Base-by-base conservation (phyloP, 495 filamentous ascomycete species). In the Hypoxylon fuscum region DNA sequence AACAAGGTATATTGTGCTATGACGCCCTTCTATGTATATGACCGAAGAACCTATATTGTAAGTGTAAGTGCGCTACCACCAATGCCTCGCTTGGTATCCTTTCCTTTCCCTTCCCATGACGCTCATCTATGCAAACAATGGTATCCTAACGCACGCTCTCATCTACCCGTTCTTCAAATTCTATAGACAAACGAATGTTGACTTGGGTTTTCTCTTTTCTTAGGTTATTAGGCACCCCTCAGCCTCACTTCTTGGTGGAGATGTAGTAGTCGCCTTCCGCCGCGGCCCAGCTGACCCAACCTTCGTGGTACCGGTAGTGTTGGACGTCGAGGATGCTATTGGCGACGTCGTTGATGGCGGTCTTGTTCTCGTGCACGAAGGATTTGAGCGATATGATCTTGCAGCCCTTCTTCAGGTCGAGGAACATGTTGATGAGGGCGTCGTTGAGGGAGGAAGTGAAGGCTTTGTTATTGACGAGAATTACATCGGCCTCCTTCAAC, bases 391-490 rank as follows among this genome's bases (percentile, higher is more conserved):
- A 91, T 25, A 98, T 87, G 55, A 98, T 89, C 72, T 89, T 86
- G 71, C 90, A 90, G 22, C 96, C 96, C 45, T 92, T 87, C 75
- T 97, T 97, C 65, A 97, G 83, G 71, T 98, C 95, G 58, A 98
- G 75, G 71, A 98, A 98, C 77, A 96, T 90, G 61, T 90, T 88
- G 61, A 92, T 87, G 49, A 98, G 83, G 62, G 87, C 83, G 68
- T 90, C 88, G 75, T 98, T 98, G 52, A 97, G 83, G 40, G 87
- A 83, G 3, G 92, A 86, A 10, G 87, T 90, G 73, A 98, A 98
- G 17, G 90, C 95, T 75, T 98, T 91, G 74, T 98, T 98, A 78
- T 98, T 98, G 61, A 98, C 93, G 25, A 98, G 82, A 18, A 98
- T 84, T 21, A 97, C 92, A 72, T 98, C 95, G 2, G 94, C 93